Evolutionary conservation across 2,329 filamentous ascomycete species (phyloP).

Genomic region (Pyrenophora seminiperda): DNA sequence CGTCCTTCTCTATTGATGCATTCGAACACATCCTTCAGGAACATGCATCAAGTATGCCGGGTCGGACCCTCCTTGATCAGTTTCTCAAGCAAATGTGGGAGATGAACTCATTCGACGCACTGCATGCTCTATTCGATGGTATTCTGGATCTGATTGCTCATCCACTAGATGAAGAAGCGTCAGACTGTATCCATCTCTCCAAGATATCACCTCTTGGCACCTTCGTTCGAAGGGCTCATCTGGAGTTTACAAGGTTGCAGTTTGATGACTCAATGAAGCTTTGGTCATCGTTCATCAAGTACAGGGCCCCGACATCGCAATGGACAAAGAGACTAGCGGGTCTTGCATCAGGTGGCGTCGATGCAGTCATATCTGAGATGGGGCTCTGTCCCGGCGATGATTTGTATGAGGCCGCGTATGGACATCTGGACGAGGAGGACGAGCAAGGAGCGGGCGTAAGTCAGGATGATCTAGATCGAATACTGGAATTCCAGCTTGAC

Average conservation of each 20-base stretch:
- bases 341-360: constrained; percentile 52
- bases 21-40: constrained; percentile 55
- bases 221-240: constrained; percentile 74
- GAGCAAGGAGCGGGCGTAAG: constrained; percentile 60
- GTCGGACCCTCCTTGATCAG: constrained; percentile 83
- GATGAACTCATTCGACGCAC: constrained; percentile 77
- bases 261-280: constrained; percentile 79
- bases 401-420: constrained; percentile 59
- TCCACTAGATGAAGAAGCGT: constrained; percentile 28
- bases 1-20: constrained; percentile 43
- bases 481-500: constrained; percentile 87
- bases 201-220: constrained; percentile 78
- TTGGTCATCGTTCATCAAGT: constrained; percentile 82
- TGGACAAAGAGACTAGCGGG: constrained; percentile 57
- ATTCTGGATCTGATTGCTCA: constrained; percentile 65
- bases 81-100: constrained; percentile 83
- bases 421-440: constrained; percentile 51
- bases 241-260: constrained; percentile 80
- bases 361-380: constrained; percentile 66
- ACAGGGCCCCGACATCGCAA: constrained; percentile 74
- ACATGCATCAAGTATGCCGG: constrained; percentile 64
- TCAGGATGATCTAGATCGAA: constrained; percentile 76
- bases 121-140: constrained; percentile 76
- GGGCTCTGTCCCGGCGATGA: constrained; percentile 58
- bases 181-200: constrained; percentile 64